Evolutionary conservation across 257 asterid species (phyloP).

Genomic region (Solanum ossicruentum): DNA sequence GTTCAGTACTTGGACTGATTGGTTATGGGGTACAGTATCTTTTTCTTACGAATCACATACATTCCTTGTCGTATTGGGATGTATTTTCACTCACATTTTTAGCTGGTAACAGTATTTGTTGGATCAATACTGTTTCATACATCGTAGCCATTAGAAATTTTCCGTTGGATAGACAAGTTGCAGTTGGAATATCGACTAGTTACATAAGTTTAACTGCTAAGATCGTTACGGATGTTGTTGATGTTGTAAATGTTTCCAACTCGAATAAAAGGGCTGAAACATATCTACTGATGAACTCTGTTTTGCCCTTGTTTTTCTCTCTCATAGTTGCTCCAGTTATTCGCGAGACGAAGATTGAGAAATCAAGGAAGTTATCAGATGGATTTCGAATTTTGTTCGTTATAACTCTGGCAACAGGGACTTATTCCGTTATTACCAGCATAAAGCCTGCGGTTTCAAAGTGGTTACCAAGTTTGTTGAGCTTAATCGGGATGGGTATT

Average conservation of each 20-base stretch:
- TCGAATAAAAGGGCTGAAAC: slow-evolving; percentile 22
- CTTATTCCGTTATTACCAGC: slow-evolving; percentile 46
- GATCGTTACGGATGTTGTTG: slow-evolving; percentile 37
- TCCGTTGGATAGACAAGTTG: slow-evolving; percentile 54
- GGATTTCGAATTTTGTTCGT: slow-evolving; percentile 51
- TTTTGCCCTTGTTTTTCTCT: slow-evolving; percentile 33
- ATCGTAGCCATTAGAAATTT: slow-evolving; percentile 43
- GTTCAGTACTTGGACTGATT: slow-evolving; percentile 42
- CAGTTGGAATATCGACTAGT: slow-evolving; percentile 63
- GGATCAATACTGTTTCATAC: slow-evolving; percentile 71
- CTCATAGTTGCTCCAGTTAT: slow-evolving; percentile 21
- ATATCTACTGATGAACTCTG: slow-evolving; percentile 41
- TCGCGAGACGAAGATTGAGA: slow-evolving; percentile 17
- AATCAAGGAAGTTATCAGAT: slow-evolving; percentile 28
- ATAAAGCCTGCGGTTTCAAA: slow-evolving; percentile 6
- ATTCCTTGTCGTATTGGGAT: slow-evolving; percentile 28
- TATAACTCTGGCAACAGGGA: slow-evolving; percentile 36
- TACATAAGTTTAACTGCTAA: slow-evolving; percentile 59
- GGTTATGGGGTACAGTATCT: slow-evolving; percentile 79
- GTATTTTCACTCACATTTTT: slow-evolving; percentile 43
- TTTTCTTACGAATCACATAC: slow-evolving; percentile 17
- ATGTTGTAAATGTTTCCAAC: slow-evolving; percentile 4
- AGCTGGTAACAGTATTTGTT: slow-evolving; percentile 68
- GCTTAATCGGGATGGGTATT: slow-evolving; percentile 21
- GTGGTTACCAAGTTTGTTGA: background rate